Conservation (phyloP, 148 eudicot species). For the Simmondsia chinensis region DNA sequence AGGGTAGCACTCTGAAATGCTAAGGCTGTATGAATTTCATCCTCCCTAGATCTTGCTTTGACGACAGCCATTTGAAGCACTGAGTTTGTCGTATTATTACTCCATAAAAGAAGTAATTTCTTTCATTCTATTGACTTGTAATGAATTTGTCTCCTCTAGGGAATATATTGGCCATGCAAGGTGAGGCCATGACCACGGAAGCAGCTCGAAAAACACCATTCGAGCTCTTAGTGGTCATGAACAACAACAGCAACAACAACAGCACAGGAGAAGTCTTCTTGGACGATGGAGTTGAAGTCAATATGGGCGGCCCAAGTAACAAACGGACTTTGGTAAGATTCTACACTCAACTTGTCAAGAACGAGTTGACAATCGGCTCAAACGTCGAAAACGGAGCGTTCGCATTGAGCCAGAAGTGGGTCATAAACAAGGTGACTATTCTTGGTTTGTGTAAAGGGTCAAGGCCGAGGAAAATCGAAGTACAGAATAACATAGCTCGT, state of each 20-base stretch:
- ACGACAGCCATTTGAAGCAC: too few species aligned
- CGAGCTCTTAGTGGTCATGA: constrained; percentile 34
- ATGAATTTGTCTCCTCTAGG: constrained; percentile 11
- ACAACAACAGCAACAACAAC: constrained; percentile 1
- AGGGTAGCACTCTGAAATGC: too few species aligned
- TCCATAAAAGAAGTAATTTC: too few species aligned
- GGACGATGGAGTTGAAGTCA: constrained; percentile 34
- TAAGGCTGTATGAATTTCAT: too few species aligned
- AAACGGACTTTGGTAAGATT: constrained; percentile 25
- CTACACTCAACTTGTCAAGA: constrained; percentile 7
- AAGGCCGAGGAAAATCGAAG: constrained; percentile 3
- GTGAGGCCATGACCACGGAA: constrained; percentile 33
- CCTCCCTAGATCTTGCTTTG: too few species aligned
- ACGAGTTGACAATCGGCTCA: constrained; percentile 15
- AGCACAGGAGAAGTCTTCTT: constrained; percentile 33
- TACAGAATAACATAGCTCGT: constrained; percentile 2
- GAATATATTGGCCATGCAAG: constrained; percentile 43
- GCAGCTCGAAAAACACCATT: constrained; percentile 41
- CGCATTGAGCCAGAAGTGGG: constrained; percentile 26
- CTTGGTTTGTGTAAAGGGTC: constrained; percentile 27
- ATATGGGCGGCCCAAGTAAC: constrained; percentile 21
- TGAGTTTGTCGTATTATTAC: too few species aligned
- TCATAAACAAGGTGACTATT: constrained; percentile 33
- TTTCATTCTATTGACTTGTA: too few species aligned
- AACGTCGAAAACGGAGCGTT: constrained; percentile 22